A percentile compares a stretch with the other conserved stretches of the same genome.
Evolutionary conservation across 164 flowering plant species (phyloP).

Genomic region (Taxillus chinensis): DNA sequence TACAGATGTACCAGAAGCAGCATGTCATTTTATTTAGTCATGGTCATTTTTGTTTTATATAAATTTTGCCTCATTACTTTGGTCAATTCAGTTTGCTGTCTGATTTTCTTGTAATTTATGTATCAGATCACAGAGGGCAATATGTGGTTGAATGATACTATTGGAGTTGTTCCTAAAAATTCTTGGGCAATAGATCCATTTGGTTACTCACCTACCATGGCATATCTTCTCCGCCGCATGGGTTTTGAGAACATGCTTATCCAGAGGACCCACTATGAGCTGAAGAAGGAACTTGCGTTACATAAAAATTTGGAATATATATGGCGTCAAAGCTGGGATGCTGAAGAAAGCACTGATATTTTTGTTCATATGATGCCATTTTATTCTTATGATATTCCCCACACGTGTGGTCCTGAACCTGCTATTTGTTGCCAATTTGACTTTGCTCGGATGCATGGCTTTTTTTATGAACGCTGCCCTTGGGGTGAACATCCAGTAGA

Average conservation of each 20-base stretch:
- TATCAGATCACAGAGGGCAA: constrained; percentile 97
- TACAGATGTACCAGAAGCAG: too few relatives aligned
- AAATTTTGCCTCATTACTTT: not conserved
- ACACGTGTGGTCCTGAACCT: constrained; percentile 99
- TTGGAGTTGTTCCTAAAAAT: constrained; percentile 89
- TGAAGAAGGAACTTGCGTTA: constrained; percentile 86
- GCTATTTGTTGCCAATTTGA: constrained; percentile 98
- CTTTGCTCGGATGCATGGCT: constrained; percentile 76
- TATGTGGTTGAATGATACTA: constrained; percentile 88
- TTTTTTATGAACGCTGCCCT: constrained; percentile 74
- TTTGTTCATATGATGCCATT: constrained; percentile 99
- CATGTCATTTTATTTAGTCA: too few relatives aligned
- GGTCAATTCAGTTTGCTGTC: not conserved
- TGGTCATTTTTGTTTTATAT: too few relatives aligned
- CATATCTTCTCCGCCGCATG: constrained; percentile 97
- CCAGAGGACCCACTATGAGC: constrained; percentile 95
- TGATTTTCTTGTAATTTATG: constrained; percentile 5
- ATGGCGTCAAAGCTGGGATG: constrained; percentile 98
- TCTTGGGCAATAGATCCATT: constrained; percentile 99
- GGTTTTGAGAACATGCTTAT: constrained; percentile 99
- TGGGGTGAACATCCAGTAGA: constrained; percentile 82
- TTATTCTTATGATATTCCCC: constrained; percentile 95
- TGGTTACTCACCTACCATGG: constrained; percentile 98
- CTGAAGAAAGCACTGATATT: constrained; percentile 82
- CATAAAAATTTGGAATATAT: constrained; percentile 77